Conservation (phyloP, 352 stramenopile species). For the Phytopythium chamaehyphon region DNA sequence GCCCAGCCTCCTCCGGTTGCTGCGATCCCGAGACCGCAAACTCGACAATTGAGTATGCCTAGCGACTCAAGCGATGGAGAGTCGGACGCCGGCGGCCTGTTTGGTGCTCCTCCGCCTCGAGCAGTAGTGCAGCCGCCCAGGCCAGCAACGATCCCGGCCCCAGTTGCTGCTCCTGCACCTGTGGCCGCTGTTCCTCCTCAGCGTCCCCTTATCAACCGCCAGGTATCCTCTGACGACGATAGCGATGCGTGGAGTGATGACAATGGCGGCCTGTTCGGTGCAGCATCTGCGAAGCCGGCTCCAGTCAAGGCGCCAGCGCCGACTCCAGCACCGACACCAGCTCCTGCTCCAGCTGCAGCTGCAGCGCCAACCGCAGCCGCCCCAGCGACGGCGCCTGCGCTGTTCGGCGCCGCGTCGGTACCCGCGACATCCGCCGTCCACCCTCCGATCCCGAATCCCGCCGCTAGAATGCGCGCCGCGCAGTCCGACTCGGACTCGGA, state of each 20-base stretch:
- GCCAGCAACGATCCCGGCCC: slow-evolving; percentile 4
- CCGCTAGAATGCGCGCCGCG: slow-evolving; percentile 37
- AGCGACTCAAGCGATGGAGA: slow-evolving; percentile 60
- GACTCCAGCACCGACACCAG: slow-evolving; percentile 9
- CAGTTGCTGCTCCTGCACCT: slow-evolving; percentile 6
- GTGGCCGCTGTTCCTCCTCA: slow-evolving; percentile 17
- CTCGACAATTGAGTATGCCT: slow-evolving; percentile 23
- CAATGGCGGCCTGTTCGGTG: slow-evolving; percentile 48
- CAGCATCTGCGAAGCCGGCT: slow-evolving; percentile 24
- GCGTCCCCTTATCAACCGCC: slow-evolving; percentile 36
- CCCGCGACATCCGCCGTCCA: slow-evolving; percentile 18
- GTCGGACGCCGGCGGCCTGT: slow-evolving; percentile 53
- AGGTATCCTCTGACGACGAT: slow-evolving; percentile 44
- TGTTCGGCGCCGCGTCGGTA: slow-evolving; percentile 20
- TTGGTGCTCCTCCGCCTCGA: slow-evolving; percentile 30
- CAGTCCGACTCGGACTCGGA: slow-evolving; percentile 39
- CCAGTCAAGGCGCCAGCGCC: slow-evolving; percentile 8
- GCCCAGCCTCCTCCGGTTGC: slow-evolving; percentile 8
- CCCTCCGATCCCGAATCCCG: slow-evolving; percentile 45
- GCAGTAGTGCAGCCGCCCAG: slow-evolving; percentile 1
- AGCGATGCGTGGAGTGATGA: slow-evolving; percentile 72
- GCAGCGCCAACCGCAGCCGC: slow-evolving; percentile 7
- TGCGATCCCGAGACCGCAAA: slow-evolving; percentile 11
- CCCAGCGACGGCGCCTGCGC: slow-evolving; percentile 9
- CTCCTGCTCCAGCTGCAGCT: slow-evolving; percentile 7